phyloP scores from a whole-genome alignment of 2,329 filamentous ascomycete genomes.

The Calonectria crousiana region DNA sequence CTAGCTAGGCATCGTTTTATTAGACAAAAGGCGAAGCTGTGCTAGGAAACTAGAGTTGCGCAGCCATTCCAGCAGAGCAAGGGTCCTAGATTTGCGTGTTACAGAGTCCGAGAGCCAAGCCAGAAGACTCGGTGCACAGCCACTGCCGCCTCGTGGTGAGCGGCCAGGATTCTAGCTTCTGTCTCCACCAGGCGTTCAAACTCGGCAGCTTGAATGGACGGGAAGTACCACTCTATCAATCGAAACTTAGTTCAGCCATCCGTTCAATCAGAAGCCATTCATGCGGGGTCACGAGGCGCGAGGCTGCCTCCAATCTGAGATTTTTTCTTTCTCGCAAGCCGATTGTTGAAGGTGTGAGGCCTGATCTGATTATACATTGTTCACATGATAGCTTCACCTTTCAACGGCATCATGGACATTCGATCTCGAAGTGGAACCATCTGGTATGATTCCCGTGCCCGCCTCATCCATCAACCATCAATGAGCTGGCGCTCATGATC shows the following conservation, averaged over 20 bases:
- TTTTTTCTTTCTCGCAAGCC: not conserved
- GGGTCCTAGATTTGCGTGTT: not conserved
- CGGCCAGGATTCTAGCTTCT: not conserved
- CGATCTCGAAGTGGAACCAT: not conserved
- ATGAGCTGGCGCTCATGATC: not conserved
- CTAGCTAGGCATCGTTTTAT: not conserved
- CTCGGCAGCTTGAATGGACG: conserved; percentile 18
- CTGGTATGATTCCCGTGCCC: conserved; percentile 1
- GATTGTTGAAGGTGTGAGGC: not conserved
- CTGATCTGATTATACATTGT: not conserved
- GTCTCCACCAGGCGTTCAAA: not conserved
- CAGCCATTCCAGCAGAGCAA: not conserved
- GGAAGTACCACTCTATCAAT: conserved; percentile 16
- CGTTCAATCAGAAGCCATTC: not conserved
- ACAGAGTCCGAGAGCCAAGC: conserved; percentile 21
- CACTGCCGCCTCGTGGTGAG: conserved; percentile 22
- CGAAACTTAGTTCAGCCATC: not conserved
- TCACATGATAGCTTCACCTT: conserved; percentile 5
- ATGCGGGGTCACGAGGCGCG: not conserved
- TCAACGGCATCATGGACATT: not conserved
- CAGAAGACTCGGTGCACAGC: conserved; percentile 22
- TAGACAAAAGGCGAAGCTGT: not conserved
- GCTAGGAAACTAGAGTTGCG: not conserved
- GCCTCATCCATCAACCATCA: not conserved
- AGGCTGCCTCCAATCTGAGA: conserved; percentile 2